Evolutionary conservation across 2,329 filamentous ascomycete species (phyloP).

Genomic region (Talaromyces funiculosus): DNA sequence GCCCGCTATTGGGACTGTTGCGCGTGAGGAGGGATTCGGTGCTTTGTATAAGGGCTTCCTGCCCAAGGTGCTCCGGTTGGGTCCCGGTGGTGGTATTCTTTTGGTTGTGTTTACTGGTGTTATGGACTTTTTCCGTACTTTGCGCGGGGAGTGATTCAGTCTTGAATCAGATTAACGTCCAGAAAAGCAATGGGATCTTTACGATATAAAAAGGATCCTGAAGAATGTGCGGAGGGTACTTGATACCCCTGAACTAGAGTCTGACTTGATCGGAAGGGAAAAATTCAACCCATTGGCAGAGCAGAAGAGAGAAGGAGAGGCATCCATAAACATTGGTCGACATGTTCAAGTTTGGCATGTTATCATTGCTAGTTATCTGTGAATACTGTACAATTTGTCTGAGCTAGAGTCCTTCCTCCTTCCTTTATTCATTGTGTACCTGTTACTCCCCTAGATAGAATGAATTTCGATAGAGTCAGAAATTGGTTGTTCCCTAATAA

Average conservation of each 20-base stretch:
- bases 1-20: conserved; percentile 76
- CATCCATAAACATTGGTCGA: not conserved
- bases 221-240: not conserved
- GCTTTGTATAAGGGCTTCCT: conserved; percentile 97
- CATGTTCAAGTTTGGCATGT: not conserved
- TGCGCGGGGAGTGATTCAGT: conserved; percentile 41
- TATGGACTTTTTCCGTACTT: conserved; percentile 78
- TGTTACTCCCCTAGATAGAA: not conserved
- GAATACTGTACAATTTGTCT: not conserved
- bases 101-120: conserved; percentile 47
- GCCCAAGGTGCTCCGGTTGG: conserved; percentile 80
- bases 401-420: not conserved
- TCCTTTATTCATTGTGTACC: not conserved
- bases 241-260: conserved; percentile 1
- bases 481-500: not conserved
- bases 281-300: not conserved
- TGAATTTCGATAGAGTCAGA: not conserved
- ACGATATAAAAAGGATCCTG: not conserved
- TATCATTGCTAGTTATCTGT: not conserved
- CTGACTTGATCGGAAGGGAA: not conserved
- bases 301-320: not conserved
- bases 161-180: not conserved
- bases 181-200: not conserved
- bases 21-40: conserved; percentile 84
- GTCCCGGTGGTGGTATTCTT: conserved; percentile 61